phyloP scores from a whole-genome alignment of 306 rosid species.

The Cicer arietinum region DNA sequence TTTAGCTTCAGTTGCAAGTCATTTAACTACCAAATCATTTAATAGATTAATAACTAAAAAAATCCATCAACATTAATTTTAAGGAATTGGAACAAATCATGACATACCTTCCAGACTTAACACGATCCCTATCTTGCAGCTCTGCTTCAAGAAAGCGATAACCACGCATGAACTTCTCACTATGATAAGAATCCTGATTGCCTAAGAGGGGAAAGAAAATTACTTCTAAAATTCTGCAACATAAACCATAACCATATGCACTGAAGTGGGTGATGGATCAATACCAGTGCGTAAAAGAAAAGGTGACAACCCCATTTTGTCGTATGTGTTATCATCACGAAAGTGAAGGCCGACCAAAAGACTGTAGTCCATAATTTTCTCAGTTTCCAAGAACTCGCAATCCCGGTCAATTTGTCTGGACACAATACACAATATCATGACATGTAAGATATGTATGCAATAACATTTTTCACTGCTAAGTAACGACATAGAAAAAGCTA shows the following conservation, averaged over 20 bases:
- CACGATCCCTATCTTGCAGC: conserved; percentile 90
- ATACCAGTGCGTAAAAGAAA: conserved; percentile 89
- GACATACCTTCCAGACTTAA: conserved; percentile 88
- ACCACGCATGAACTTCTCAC: conserved; percentile 88
- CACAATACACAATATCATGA: conserved; percentile 35
- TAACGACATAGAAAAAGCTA: not conserved
- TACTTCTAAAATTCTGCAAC: conserved; percentile 23
- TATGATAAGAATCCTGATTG: conserved; percentile 78
- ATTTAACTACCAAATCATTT: conserved; percentile 14
- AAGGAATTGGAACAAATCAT: conserved; percentile 31
- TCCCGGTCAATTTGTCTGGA: conserved; percentile 88
- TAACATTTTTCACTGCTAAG: conserved; percentile 3
- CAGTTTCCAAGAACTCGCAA: conserved; percentile 95
- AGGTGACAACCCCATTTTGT: conserved; percentile 90
- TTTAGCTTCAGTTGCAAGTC: not conserved
- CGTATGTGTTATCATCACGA: conserved; percentile 75
- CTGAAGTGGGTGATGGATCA: conserved; percentile 20
- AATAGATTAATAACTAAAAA: not conserved
- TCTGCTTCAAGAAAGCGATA: conserved; percentile 94
- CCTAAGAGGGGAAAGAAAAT: conserved; percentile 56
- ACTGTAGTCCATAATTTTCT: conserved; percentile 98
- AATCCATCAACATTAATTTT: not conserved
- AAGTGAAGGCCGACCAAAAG: conserved; percentile 95
- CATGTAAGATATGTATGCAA: conserved; percentile 33
- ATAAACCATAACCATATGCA: conserved; percentile 15